phyloP scores from a whole-genome alignment of 2,329 filamentous ascomycete species.

The Simplicillium sp. region DNA sequence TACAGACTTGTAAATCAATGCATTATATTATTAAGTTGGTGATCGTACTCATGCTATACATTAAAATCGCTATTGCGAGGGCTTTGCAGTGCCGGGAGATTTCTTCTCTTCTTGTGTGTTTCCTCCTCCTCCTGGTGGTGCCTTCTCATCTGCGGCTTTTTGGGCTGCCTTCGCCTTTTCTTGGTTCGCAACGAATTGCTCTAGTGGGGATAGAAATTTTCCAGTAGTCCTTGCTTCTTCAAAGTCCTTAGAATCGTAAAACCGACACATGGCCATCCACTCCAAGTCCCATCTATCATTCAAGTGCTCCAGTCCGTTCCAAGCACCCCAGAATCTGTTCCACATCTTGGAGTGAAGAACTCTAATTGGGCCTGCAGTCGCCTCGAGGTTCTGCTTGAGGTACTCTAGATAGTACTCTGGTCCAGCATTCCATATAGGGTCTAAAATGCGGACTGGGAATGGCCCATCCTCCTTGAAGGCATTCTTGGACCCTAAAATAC shows the following conservation, averaged over 20 bases:
- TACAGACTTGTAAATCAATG: too few relatives aligned
- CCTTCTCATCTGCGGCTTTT: too few relatives aligned
- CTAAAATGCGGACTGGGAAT: background rate
- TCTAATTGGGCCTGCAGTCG: background rate
- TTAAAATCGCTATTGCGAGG: too few relatives aligned
- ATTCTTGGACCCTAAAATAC: background rate
- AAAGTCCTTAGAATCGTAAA: background rate
- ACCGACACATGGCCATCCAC: background rate
- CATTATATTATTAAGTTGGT: too few relatives aligned
- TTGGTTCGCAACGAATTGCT: too few relatives aligned
- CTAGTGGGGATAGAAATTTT: too few relatives aligned
- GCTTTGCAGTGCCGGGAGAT: too few relatives aligned
- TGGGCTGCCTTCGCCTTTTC: too few relatives aligned
- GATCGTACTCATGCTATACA: too few relatives aligned
- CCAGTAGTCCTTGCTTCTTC: too few relatives aligned
- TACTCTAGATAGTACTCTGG: background rate
- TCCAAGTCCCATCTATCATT: conserved; percentile 1
- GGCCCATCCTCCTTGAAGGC: background rate
- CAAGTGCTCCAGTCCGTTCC: background rate
- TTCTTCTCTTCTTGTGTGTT: too few relatives aligned
- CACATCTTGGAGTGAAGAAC: conserved; percentile 1
- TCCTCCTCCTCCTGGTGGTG: too few relatives aligned
- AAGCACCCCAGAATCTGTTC: conserved; percentile 1
- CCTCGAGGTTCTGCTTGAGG: background rate
- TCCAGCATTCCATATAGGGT: background rate